A percentile compares a stretch with the other conserved stretches of the same genome.
phyloP scores from a whole-genome alignment of 2,329 filamentous ascomycete species.

The Elsinoe perseae region DNA sequence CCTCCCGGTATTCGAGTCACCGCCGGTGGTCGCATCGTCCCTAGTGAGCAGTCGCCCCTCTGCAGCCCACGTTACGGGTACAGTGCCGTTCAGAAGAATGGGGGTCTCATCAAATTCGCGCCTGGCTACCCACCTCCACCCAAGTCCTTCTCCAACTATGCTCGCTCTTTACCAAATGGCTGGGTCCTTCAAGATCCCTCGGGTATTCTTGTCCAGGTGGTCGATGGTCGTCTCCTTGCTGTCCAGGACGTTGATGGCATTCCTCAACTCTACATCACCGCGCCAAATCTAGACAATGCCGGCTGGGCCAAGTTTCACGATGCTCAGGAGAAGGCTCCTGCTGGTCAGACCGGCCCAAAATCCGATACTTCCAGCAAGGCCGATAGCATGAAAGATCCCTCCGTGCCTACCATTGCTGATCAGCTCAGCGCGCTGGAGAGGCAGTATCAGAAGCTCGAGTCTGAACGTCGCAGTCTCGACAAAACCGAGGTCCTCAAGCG shows the following conservation, averaged over 20 bases:
- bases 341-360: not conserved
- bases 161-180: constrained; percentile 23
- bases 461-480: constrained; percentile 31
- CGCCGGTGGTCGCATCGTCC: constrained; percentile 46
- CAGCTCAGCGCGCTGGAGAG: constrained; percentile 32
- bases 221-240: constrained; percentile 31
- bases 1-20: constrained; percentile 45
- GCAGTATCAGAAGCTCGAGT: constrained; percentile 31
- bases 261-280: constrained; percentile 30
- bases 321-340: constrained; percentile 1
- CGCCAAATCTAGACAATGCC: constrained; percentile 31
- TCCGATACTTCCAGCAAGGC: constrained; percentile 7
- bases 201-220: constrained; percentile 32
- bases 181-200: constrained; percentile 31
- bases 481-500: constrained; percentile 33
- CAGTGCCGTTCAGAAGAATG: constrained; percentile 32
- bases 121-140: constrained; percentile 28
- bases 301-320: constrained; percentile 10
- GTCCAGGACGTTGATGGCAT: constrained; percentile 29
- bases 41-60: constrained; percentile 36
- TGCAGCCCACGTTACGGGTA: constrained; percentile 34
- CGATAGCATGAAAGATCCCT: constrained; percentile 16
- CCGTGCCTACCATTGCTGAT: constrained; percentile 23
- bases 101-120: constrained; percentile 32
- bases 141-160: constrained; percentile 24